Conservation (phyloP, 1,284 basidiomycete species). For the Mycena sp. region DNA sequence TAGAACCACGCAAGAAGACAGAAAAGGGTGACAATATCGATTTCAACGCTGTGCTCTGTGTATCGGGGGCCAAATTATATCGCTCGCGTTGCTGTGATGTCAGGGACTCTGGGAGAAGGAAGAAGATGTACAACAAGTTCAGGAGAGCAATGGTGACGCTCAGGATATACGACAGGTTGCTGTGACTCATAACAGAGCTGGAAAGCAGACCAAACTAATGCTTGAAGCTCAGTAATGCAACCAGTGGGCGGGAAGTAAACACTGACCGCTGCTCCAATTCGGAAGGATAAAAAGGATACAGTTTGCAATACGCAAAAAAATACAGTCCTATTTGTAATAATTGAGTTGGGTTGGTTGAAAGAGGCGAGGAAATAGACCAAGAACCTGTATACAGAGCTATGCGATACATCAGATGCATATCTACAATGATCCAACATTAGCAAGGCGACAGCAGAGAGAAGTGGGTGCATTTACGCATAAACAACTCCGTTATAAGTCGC, state of each 20-base stretch:
- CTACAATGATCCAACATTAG: neutral
- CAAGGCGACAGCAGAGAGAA: neutral
- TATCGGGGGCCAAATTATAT: neutral
- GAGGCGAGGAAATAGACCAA: neutral
- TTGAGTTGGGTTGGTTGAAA: neutral
- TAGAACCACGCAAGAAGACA: neutral
- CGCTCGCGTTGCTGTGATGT: neutral
- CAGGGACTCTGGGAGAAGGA: conserved; percentile 15
- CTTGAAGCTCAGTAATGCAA: no score
- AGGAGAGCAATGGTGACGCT: neutral
- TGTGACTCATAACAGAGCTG: neutral
- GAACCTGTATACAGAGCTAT: conserved; percentile 5
- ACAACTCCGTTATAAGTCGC: conserved; percentile 15
- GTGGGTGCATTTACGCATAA: conserved; percentile 11
- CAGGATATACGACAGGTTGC: neutral
- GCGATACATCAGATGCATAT: conserved; percentile 13
- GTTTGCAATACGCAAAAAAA: conserved; percentile 5
- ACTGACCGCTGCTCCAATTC: conserved; percentile 7
- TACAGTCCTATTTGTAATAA: neutral
- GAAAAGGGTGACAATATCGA: conserved; percentile 5
- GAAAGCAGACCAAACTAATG: neutral
- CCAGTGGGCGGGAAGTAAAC: no score
- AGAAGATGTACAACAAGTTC: conserved; percentile 4
- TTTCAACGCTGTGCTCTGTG: neutral
- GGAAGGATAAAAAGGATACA: conserved; percentile 1